phyloP scores from a whole-genome alignment of 176 grass and related monocot genomes.

The Oryza punctata region DNA sequence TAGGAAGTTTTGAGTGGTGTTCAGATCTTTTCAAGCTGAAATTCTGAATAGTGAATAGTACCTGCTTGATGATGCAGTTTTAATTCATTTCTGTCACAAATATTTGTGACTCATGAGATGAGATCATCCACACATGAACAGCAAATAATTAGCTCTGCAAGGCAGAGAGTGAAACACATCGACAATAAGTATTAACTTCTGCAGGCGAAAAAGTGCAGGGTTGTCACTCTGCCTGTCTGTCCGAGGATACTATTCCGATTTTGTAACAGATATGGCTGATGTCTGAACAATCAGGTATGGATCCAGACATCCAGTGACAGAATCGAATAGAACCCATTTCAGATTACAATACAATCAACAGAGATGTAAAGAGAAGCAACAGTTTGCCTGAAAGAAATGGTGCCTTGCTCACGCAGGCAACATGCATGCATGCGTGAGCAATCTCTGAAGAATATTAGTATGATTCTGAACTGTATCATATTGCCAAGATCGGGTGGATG shows the following conservation, averaged over 20 bases:
- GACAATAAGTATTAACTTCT: background rate
- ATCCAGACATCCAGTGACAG: background rate
- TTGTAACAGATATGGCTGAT: background rate
- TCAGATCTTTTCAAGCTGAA: background rate
- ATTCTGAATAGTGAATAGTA: background rate
- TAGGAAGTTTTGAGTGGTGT: background rate
- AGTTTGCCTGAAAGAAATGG: constrained; percentile 38
- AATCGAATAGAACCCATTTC: background rate
- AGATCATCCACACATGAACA: background rate
- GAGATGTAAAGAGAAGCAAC: constrained; percentile 21
- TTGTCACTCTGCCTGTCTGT: background rate
- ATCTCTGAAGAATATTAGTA: background rate
- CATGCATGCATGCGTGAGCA: background rate
- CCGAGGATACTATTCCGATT: background rate
- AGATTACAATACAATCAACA: background rate
- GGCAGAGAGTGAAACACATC: background rate
- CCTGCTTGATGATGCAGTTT: too few species aligned
- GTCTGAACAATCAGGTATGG: background rate
- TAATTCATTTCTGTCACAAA: background rate
- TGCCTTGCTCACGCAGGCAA: too few species aligned
- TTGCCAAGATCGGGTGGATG: too few species aligned
- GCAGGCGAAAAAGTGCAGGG: background rate
- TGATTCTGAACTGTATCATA: background rate
- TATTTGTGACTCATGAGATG: background rate
- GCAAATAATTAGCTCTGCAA: background rate